Percentiles rank a stretch among this genome's conserved stretches.
Evolutionary conservation across 225 moss, liverwort and hornwort species (phyloP).

Genomic region (Sphagnum contortum): DNA sequence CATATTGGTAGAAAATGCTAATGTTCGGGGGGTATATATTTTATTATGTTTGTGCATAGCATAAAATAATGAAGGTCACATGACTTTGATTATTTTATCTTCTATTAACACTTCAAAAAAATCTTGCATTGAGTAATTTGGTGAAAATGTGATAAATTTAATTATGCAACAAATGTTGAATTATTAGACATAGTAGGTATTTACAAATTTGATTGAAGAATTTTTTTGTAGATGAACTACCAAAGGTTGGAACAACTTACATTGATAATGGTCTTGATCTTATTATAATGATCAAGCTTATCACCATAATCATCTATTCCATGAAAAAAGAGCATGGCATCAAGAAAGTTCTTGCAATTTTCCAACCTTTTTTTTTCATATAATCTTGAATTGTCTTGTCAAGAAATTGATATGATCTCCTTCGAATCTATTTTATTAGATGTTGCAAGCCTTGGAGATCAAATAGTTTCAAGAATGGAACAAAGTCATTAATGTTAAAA

Average conservation of each 20-base stretch:
- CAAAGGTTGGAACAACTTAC: neutral
- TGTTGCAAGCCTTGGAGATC: constrained; percentile 29
- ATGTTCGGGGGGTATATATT: neutral
- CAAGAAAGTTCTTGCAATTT: constrained; percentile 3
- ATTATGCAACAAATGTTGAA: too few relatives aligned
- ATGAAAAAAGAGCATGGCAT: constrained; percentile 5
- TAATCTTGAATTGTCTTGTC: constrained; percentile 20
- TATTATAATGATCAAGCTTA: constrained; percentile 1
- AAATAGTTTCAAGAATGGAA: constrained; percentile 32
- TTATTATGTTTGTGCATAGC: too few relatives aligned
- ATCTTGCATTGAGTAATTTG: too few relatives aligned
- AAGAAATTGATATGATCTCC: constrained; percentile 2
- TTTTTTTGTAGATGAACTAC: too few relatives aligned
- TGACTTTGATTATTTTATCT: too few relatives aligned
- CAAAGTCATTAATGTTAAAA: constrained; percentile 37
- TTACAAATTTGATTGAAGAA: too few relatives aligned
- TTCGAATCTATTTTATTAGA: constrained; percentile 1
- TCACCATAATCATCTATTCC: constrained; percentile 4
- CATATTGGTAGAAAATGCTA: neutral
- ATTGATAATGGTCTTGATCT: constrained; percentile 8
- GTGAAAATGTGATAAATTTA: too few relatives aligned
- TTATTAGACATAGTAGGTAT: too few relatives aligned
- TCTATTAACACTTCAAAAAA: too few relatives aligned
- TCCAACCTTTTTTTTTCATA: neutral
- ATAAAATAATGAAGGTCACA: too few relatives aligned